A percentile compares a stretch with the other conserved stretches of the same genome.
Conservation (phyloP, 2,329 filamentous ascomycete species). For the Xylariomycetidae sp. region DNA sequence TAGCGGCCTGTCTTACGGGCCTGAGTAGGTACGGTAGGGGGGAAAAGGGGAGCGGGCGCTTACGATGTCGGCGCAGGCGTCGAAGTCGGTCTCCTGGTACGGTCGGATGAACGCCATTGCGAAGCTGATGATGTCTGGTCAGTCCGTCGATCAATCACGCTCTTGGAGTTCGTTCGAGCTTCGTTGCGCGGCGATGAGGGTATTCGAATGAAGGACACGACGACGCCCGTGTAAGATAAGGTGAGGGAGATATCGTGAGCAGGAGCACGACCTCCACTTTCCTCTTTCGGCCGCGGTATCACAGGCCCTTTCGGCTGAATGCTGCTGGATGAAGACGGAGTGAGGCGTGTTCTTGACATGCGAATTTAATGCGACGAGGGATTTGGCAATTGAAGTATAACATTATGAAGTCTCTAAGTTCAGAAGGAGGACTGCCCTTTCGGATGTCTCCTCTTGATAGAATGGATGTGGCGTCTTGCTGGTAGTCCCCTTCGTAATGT, state of each 20-base stretch:
- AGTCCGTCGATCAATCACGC: neutral
- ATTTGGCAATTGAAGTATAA: too few relatives aligned
- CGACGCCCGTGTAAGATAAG: neutral
- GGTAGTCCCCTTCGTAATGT: too few relatives aligned
- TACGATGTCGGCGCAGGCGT: slow-evolving; percentile 36
- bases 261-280: neutral
- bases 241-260: neutral
- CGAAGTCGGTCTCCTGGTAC: slow-evolving; percentile 33
- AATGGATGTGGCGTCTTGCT: too few relatives aligned
- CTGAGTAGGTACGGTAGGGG: slow-evolving; percentile 1
- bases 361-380: too few relatives aligned
- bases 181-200: neutral
- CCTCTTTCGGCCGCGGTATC: neutral
- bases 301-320: neutral
- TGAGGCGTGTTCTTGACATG: too few relatives aligned
- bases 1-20: neutral
- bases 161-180: neutral
- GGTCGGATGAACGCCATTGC: slow-evolving; percentile 40
- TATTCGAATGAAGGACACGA: neutral
- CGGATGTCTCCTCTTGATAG: too few relatives aligned
- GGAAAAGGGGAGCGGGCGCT: slow-evolving; percentile 5
- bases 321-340: too few relatives aligned
- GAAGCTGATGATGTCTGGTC: neutral
- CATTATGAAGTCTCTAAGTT: too few relatives aligned
- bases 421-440: too few relatives aligned